Evolutionary conservation across 805 yeast genomes (phyloP), one percentile per base, ranked within the genome.

Genomic region (Saturnispora galanensis): DNA sequence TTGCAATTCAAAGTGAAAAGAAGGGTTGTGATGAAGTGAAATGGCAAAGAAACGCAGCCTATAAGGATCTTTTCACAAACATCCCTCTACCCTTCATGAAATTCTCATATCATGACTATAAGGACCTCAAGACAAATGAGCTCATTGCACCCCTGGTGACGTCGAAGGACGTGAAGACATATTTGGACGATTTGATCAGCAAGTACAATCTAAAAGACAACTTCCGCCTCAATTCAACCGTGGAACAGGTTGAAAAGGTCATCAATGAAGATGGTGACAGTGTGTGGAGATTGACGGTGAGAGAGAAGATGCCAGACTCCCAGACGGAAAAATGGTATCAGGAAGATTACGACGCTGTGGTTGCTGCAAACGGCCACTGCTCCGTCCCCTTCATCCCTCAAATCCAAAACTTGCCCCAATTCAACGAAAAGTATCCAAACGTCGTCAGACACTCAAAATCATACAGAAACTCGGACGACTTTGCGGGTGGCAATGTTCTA

Each of bases 371-470:
- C 26, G 89, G 90, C 1, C 79, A 76, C 56, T 50, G 53, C 18
- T 71, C 78, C 35, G 66, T 71, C 26, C 89, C 89, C 1, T 67
- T 56, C 51, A 62, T 75, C 40, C 89, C 90, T 1, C 59, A 68
- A 18, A 66, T 74, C 31, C 56, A 39, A 29, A 44, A 46, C n/a
- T 21, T 53, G 3, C 8, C 15, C 15, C 48, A 49, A 13, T 53
- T 47, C 60, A 60, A 59, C 42, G 50, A 53, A 8, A 52, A 56
- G 35, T 59, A 60, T 50, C 80, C 81, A 2, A 65, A 59, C 3
- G 60, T 69, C 4, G 57, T 81, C 2, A 52, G 63, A 5, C 88
- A 82, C 57, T 71, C 86, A 13, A 77, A 77, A 50, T 61, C 71
- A 29, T 81, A 68, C 53, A 69, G 77, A 46, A 55, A 56, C 15